Base-by-base conservation (phyloP, 192 early-diverging fungal genomes). In the Diversispora eburnea region DNA sequence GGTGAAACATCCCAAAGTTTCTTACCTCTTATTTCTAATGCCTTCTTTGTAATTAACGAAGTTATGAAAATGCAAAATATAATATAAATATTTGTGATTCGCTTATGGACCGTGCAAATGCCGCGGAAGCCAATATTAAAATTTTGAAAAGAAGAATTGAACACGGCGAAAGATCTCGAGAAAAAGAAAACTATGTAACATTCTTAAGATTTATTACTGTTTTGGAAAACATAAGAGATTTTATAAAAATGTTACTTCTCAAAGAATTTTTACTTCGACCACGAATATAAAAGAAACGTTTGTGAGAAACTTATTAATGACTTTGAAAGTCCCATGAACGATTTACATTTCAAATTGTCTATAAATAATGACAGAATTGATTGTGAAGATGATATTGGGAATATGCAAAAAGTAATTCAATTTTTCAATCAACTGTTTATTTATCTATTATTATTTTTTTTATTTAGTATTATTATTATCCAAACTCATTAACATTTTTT, bases 81-180 rank as follows among this genome's bases (percentile, higher is more conserved):
- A 73, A 73, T 25, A 73, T 64, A 64, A 73, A 54, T 54, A 73
- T 73, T 48, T 73, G 72, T 55, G 46, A 64, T 64, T 62, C 61
- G 0, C 41, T 73, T 12, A 51, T 64, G 39, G 72, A 73, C 45
- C 45, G 72, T 20, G 72, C 64, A 5, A 51, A 45, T 41, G 33
- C 51, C 3, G 72, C 72, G 12, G 39, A 73, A 43, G 8, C 22
- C 5, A 48, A 45, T 3, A 49, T 73, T 10, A 73, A 49, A 45
- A 22, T 33, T 13, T 25, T 73, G 12, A 15, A 73, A n/a, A 46
- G 72, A 7, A 48, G 64, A 64, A 22, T 51, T 15, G 72, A 73
- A 45, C 45, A 73, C 20, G 61, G 64, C 42, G n/a, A 51, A 13
- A 63, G n/a, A 17, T 73, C 64, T 42, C 46, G 51, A 2, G 17